phyloP scores from a whole-genome alignment of 306 rosid genomes.

The Biancaea sappan region DNA sequence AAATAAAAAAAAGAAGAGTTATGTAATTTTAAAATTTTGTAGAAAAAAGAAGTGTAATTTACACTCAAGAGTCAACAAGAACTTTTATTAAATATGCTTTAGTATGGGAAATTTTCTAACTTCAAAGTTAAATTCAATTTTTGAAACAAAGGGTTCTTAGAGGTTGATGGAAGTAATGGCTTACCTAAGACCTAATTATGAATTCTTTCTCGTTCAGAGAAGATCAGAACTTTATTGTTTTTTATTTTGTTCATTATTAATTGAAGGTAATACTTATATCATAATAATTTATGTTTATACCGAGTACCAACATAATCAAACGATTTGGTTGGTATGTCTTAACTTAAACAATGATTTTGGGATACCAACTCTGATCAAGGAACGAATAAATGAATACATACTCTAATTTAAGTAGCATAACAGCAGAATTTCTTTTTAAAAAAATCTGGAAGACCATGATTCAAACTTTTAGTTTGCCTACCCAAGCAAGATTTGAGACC shows the following conservation, averaged over 20 bases:
- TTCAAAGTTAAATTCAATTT: background rate
- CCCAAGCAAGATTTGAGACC: background rate
- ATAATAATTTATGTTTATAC: background rate
- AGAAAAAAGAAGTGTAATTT: too few species aligned
- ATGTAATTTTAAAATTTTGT: too few species aligned
- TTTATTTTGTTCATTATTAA: background rate
- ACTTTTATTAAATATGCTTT: background rate
- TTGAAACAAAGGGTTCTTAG: background rate
- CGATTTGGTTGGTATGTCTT: background rate
- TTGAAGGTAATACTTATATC: background rate
- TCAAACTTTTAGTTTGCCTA: background rate
- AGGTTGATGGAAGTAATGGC: background rate
- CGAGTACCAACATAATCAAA: background rate
- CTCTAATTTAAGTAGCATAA: background rate
- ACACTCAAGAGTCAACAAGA: too few species aligned
- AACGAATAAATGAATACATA: background rate
- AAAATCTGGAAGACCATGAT: background rate
- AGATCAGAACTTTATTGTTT: background rate
- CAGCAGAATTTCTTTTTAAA: background rate
- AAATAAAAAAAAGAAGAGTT: too few species aligned
- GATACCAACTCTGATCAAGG: background rate
- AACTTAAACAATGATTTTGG: background rate
- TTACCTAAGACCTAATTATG: background rate
- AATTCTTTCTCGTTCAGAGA: background rate
- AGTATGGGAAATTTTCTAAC: background rate